These are phyloP conservation scores for Alternaria incomplexa DNA, from an alignment of 2,329 filamentous ascomycete genomes.

Conservation along the genomic window DNA sequence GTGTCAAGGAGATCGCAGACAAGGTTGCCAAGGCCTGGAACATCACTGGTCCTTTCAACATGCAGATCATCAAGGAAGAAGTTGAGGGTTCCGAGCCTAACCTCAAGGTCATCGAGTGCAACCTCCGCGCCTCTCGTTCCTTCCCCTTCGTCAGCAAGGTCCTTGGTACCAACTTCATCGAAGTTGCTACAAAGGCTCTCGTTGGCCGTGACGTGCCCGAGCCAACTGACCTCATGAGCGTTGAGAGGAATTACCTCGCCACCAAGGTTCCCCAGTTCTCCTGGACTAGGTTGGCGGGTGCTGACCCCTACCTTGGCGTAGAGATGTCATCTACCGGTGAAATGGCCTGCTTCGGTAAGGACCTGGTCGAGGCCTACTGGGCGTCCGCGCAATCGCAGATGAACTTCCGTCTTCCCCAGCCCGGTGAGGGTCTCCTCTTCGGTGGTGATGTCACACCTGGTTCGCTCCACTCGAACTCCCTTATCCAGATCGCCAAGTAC, in stretches of 20 bases:
- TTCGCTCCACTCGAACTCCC: conserved; percentile 61
- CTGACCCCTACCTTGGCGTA: conserved; percentile 95
- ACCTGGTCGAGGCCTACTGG: conserved; percentile 98
- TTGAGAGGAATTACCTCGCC: conserved; percentile 89
- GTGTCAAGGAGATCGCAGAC: conserved; percentile 92
- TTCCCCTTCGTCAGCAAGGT: conserved; percentile 99
- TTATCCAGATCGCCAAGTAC: conserved; percentile 84
- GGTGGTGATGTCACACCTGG: conserved; percentile 74
- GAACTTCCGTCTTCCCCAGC: conserved; percentile 98
- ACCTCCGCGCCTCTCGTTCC: conserved; percentile 93
- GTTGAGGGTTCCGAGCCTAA: conserved; percentile 75
- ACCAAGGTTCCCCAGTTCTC: conserved; percentile 99
- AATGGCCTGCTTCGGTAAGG: conserved; percentile 97
- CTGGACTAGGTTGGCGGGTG: conserved; percentile 96
- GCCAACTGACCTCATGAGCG: conserved; percentile 84
- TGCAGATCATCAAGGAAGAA: conserved; percentile 97
- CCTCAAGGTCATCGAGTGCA: conserved; percentile 98
- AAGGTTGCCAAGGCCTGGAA: conserved; percentile 97
- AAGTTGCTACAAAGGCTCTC: conserved; percentile 90
- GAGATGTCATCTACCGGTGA: conserved; percentile 98
- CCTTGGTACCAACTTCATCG: conserved; percentile 94
- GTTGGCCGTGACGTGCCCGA: conserved; percentile 84
- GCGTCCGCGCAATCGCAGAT: conserved; percentile 93
- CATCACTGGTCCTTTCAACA: conserved; percentile 99
- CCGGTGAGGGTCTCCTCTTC: conserved; percentile 93